Conservation (phyloP, 495 filamentous ascomycete species). For the Xylaria cubensis region DNA sequence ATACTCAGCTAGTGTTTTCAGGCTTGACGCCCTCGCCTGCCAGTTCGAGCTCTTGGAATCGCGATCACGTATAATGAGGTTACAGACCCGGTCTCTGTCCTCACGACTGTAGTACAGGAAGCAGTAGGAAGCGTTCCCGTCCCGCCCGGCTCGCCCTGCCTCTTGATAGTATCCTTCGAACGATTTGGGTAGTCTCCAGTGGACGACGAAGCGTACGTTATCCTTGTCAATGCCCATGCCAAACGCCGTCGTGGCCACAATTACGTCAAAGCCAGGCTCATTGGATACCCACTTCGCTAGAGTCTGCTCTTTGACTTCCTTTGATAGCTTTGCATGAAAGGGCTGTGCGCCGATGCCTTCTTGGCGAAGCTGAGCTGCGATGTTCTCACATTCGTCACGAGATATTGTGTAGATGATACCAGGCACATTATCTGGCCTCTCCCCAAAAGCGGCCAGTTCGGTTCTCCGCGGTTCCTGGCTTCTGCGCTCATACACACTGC, state of each 20-base stretch:
- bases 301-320: slow-evolving; percentile 67
- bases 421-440: slow-evolving; percentile 68
- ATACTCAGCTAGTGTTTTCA: slow-evolving; percentile 72
- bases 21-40: slow-evolving; percentile 51
- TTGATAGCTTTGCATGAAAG: slow-evolving; percentile 71
- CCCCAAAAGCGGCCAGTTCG: slow-evolving; percentile 55
- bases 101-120: slow-evolving; percentile 88
- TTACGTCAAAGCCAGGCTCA: slow-evolving; percentile 78
- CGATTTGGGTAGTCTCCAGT: slow-evolving; percentile 89
- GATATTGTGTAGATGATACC: slow-evolving; percentile 92
- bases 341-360: slow-evolving; percentile 72
- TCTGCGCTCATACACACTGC: slow-evolving; percentile 70
- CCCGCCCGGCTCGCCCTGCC: slow-evolving; percentile 87
- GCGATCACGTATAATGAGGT: slow-evolving; percentile 56
- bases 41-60: slow-evolving; percentile 38
- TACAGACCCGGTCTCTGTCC: slow-evolving; percentile 77
- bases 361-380: slow-evolving; percentile 68
- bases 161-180: slow-evolving; percentile 98
- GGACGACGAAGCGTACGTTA: slow-evolving; percentile 89
- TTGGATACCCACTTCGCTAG: slow-evolving; percentile 78
- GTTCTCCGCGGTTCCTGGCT: slow-evolving; percentile 51
- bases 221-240: slow-evolving; percentile 98
- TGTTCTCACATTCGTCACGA: slow-evolving; percentile 74
- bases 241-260: slow-evolving; percentile 94
- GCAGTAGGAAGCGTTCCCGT: slow-evolving; percentile 84